Percentiles rank a stretch among this genome's conserved stretches.
These are phyloP conservation scores for Fusarium pininemorale DNA, from an alignment of 2,329 filamentous ascomycete species.

Conservation along the genomic window DNA sequence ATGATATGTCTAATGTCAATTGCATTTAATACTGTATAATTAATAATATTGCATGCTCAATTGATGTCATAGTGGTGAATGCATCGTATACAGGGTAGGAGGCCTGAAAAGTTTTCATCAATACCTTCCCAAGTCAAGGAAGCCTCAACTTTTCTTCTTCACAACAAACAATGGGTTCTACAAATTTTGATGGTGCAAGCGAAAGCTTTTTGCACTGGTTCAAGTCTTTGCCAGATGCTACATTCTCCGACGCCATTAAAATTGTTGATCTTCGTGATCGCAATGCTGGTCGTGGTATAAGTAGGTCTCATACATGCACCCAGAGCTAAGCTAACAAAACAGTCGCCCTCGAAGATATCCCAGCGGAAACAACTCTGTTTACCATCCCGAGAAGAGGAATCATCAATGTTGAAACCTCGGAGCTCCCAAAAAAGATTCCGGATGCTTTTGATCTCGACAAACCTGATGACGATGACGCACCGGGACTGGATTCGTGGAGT, in stretches of 20 bases:
- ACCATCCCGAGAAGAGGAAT: conserved; percentile 77
- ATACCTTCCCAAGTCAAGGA: background rate
- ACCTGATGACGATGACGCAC: conserved; percentile 48
- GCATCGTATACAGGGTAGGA: conserved; percentile 2
- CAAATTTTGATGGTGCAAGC: conserved; percentile 55
- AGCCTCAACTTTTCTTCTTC: background rate
- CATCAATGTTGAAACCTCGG: conserved; percentile 77
- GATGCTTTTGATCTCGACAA: conserved; percentile 58
- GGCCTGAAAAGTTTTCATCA: conserved; percentile 27
- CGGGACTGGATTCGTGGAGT: conserved; percentile 62
- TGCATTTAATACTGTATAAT: background rate
- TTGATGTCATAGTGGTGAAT: background rate
- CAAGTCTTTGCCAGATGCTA: conserved; percentile 59
- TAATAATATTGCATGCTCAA: background rate
- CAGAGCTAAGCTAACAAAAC: conserved; percentile 51
- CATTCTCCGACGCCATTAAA: conserved; percentile 62
- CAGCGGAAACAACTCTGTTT: conserved; percentile 80
- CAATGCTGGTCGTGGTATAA: conserved; percentile 64
- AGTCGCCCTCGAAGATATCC: conserved; percentile 78
- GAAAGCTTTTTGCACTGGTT: conserved; percentile 64
- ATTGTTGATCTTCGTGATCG: conserved; percentile 62
- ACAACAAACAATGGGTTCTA: conserved; percentile 12
- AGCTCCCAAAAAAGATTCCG: conserved; percentile 67
- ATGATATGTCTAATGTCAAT: background rate
- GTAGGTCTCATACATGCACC: conserved; percentile 46